Conservation (phyloP, 2,329 filamentous ascomycete genomes). For the Colletotrichum sp. region DNA sequence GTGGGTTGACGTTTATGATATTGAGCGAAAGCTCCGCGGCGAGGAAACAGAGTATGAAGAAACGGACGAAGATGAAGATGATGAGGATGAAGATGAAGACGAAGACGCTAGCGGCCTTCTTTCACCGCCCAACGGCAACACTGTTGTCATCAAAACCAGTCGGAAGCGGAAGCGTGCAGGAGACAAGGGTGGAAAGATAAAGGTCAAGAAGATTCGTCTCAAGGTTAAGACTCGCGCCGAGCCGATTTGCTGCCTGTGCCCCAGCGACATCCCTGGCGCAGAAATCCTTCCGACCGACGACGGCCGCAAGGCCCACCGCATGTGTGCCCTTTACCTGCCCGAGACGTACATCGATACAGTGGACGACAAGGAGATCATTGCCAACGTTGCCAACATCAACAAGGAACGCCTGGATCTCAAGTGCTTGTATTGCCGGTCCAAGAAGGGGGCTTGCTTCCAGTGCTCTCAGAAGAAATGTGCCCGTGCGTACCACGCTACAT, state of each 20-base stretch:
- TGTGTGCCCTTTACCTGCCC: constrained; percentile 89
- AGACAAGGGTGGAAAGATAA: constrained; percentile 52
- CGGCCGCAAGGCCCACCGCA: constrained; percentile 82
- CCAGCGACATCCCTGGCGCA: constrained; percentile 83
- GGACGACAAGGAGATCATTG: constrained; percentile 74
- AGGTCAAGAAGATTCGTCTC: constrained; percentile 79
- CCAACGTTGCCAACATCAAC: constrained; percentile 79
- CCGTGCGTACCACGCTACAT: constrained; percentile 92
- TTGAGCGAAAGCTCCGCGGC: constrained; percentile 90
- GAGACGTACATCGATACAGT: constrained; percentile 85
- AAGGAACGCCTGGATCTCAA: constrained; percentile 90
- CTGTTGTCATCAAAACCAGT: constrained; percentile 33
- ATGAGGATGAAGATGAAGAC: constrained; percentile 68
- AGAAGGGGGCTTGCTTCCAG: constrained; percentile 95
- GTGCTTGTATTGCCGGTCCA: constrained; percentile 92
- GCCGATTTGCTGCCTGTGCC: constrained; percentile 88
- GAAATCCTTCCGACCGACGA: constrained; percentile 88
- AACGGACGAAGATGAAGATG: constrained; percentile 72
- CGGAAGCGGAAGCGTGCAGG: constrained; percentile 69
- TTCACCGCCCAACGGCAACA: constrained; percentile 65
- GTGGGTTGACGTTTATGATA: constrained; percentile 96
- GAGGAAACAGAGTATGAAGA: constrained; percentile 85
- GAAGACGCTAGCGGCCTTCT: constrained; percentile 72
- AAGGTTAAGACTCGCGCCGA: constrained; percentile 73
- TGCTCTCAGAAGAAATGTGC: constrained; percentile 95